phyloP scores from a whole-genome alignment of 306 rosid genomes.

The Oemleria cerasiformis region DNA sequence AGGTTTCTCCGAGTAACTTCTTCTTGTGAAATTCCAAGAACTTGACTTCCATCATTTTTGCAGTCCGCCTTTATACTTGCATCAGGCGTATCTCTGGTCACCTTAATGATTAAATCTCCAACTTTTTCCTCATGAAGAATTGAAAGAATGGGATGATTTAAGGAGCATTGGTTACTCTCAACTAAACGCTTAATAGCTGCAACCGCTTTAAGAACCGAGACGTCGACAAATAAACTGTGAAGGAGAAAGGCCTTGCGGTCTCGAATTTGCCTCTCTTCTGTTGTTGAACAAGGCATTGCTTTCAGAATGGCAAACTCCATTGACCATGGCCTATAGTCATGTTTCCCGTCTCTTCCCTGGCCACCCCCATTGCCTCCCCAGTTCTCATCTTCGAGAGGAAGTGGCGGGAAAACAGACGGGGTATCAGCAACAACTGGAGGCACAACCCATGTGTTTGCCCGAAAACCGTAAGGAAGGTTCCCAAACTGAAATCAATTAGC shows the following conservation, averaged over 20 bases:
- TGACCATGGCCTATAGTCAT: conserved; percentile 77
- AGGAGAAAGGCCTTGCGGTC: conserved; percentile 92
- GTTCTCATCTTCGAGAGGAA: conserved; percentile 79
- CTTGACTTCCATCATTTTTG: conserved; percentile 81
- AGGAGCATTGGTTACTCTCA: conserved; percentile 39
- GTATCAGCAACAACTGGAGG: conserved; percentile 90
- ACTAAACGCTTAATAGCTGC: conserved; percentile 53
- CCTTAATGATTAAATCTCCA: conserved; percentile 74
- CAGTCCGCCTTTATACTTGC: conserved; percentile 75
- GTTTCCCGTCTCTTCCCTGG: conserved; percentile 72
- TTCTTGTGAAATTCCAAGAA: conserved; percentile 67
- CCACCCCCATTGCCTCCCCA: conserved; percentile 99
- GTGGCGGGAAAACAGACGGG: conserved; percentile 61
- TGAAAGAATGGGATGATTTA: conserved; percentile 30
- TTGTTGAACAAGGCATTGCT: conserved; percentile 84
- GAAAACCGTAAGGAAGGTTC: conserved; percentile 94
- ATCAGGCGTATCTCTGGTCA: conserved; percentile 74
- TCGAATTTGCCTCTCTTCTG: conserved; percentile 92
- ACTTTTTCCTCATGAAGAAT: conserved; percentile 53
- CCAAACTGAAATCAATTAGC: conserved; percentile 72
- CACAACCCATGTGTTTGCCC: conserved; percentile 95
- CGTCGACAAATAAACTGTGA: conserved; percentile 89
- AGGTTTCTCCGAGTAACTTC: conserved; percentile 81
- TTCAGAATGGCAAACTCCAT: conserved; percentile 81
- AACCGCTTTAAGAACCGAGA: conserved; percentile 81